Percentiles rank a stretch among this genome's conserved stretches.
Conservation (phyloP, 768 basidiomycete species). For the Hygrophorus russula region DNA sequence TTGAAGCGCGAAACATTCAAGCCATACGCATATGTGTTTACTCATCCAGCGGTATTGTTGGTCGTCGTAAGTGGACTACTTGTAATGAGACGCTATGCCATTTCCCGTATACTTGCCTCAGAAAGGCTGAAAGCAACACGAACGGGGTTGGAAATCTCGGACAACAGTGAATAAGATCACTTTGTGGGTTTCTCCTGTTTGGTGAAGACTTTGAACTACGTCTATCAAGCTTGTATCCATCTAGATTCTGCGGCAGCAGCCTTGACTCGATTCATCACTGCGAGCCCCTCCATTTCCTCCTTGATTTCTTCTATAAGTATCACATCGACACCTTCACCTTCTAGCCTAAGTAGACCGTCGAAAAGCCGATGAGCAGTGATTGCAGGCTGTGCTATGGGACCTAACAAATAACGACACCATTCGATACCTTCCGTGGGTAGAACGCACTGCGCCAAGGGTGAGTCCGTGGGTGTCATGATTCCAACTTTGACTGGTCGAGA, state of each 20-base stretch:
- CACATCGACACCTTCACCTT: constrained; percentile 61
- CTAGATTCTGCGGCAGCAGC: constrained; percentile 71
- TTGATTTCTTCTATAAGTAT: constrained; percentile 80
- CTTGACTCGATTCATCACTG: constrained; percentile 87
- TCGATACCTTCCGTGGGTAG: constrained; percentile 20
- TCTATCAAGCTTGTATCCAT: constrained; percentile 19
- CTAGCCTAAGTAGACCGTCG: constrained; percentile 76
- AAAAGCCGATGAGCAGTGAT: constrained; percentile 76
- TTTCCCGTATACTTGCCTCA: too few relatives aligned
- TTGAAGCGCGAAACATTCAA: too few relatives aligned
- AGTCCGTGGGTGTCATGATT: constrained; percentile 54
- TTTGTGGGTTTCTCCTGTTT: too few relatives aligned
- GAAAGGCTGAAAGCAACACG: too few relatives aligned
- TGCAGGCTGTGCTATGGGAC: constrained; percentile 43
- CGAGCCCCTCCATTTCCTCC: constrained; percentile 77
- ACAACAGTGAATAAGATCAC: too few relatives aligned
- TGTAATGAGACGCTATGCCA: too few relatives aligned
- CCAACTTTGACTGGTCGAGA: constrained; percentile 41
- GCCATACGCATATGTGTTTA: too few relatives aligned
- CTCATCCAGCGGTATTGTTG: too few relatives aligned
- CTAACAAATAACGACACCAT: constrained; percentile 47
- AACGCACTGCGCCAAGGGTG: constrained; percentile 26
- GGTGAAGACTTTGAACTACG: neutral
- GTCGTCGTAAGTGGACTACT: too few relatives aligned
- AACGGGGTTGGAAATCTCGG: too few relatives aligned